Evolutionary conservation across 371 early-diverging fungal species (phyloP).

Genomic region (Chytridium lagenaria): DNA sequence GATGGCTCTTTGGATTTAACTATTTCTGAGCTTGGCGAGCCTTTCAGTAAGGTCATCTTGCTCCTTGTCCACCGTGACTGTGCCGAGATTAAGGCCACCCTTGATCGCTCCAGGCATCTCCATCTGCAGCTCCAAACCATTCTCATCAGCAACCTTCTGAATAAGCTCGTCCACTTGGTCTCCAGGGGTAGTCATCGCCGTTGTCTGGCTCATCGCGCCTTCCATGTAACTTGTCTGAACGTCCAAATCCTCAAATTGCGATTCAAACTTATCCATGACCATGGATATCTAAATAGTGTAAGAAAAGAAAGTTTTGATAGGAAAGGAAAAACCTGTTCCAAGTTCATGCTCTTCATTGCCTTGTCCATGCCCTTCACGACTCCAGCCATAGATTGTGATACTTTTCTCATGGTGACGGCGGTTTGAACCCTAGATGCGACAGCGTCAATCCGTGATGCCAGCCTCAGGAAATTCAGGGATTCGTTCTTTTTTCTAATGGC

Average conservation of each 20-base stretch:
- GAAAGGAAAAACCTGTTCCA: slow-evolving; percentile 73
- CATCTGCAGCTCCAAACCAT: slow-evolving; percentile 84
- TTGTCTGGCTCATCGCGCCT: slow-evolving; percentile 84
- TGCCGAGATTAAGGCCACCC: slow-evolving; percentile 18
- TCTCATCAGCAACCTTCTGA: slow-evolving; percentile 94
- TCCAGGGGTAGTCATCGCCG: slow-evolving; percentile 86
- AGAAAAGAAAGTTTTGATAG: background rate
- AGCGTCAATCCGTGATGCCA: slow-evolving; percentile 91
- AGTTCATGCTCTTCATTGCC: slow-evolving; percentile 90
- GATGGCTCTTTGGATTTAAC: slow-evolving; percentile 44
- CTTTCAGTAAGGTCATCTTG: slow-evolving; percentile 71
- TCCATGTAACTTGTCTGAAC: slow-evolving; percentile 94
- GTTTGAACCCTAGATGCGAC: slow-evolving; percentile 92
- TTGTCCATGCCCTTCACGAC: slow-evolving; percentile 92
- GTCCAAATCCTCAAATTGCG: slow-evolving; percentile 92
- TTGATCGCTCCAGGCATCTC: slow-evolving; percentile 53
- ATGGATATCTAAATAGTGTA: slow-evolving; percentile 68
- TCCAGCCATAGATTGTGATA: slow-evolving; percentile 76
- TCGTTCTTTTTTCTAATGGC: slow-evolving; percentile 98
- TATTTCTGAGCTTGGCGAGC: slow-evolving; percentile 67
- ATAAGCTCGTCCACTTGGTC: slow-evolving; percentile 90
- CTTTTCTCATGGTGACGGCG: slow-evolving; percentile 91
- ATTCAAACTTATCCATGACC: slow-evolving; percentile 95
- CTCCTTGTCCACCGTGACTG: slow-evolving; percentile 59
- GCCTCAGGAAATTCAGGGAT: slow-evolving; percentile 80